Base-by-base conservation (phyloP, 306 rosid genomes). In the Geum urbanum region DNA sequence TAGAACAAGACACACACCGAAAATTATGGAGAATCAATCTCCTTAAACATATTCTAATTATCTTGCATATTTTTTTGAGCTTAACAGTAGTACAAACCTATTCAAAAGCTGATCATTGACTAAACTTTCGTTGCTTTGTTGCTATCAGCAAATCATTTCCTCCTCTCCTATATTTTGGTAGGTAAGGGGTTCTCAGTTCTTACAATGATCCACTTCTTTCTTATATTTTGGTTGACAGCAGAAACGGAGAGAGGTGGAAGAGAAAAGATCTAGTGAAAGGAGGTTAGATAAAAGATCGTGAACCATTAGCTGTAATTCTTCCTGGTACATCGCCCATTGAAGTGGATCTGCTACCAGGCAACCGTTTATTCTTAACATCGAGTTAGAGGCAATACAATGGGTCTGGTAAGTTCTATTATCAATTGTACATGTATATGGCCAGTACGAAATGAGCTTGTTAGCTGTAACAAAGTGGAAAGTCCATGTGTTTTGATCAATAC, bases 171-270 rank as follows among this genome's bases (percentile, higher is more conserved):
- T 3, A 5, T 18, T 62, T 63, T 63, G 50, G 5, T 9, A 41
- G 27, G 19, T 15, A 37, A 9, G n/a, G 18, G 9, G 9, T 19
- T 52, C 13, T 68, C 13, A 69, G 8, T 13, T 4, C 2, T 41
- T 43, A 40, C 19, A 54, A 5, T 20, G 11, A 54, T 16, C 52
- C 22, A 41, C 32, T 27, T 27, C 3, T 14, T 19, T 32, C 53
- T 41, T 8, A 2, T 12, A 52, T 54, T 8, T 41, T 13, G 53
- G 73, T 64, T 54, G 73, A 43, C 53, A 55, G 52, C 73, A 69
- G 43, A 54, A 86, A 78, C 85, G 91, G 74, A 85, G 95, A 72
- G 96, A 91, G 80, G 97, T 87, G 45, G 99, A 94, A 81, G 99
- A 87, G 79, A 91, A 76, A 80, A 87, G 88, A 75, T 95, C 97